phyloP scores from a whole-genome alignment of 2,329 filamentous ascomycete species.

The Diaporthe sp. region DNA sequence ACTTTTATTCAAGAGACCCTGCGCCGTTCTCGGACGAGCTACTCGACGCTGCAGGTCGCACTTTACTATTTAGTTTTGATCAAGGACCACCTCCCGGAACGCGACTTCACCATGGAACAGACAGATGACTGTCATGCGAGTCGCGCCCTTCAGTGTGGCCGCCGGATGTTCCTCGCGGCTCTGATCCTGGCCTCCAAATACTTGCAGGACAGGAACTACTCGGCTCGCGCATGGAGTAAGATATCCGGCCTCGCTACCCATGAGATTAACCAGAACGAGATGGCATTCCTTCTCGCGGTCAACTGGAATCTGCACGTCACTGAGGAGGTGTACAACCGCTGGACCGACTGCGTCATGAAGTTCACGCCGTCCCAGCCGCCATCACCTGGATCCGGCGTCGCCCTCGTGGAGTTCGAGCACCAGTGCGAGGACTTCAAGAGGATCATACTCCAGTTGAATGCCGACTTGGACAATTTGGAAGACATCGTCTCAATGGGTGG shows the following conservation, averaged over 20 bases:
- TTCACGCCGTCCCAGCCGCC: constrained; percentile 77
- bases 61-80: constrained; percentile 96
- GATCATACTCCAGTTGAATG: constrained; percentile 68
- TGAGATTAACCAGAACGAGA: constrained; percentile 98
- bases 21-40: constrained; percentile 93
- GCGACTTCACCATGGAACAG: constrained; percentile 90
- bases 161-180: constrained; percentile 96
- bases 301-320: constrained; percentile 96
- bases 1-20: constrained; percentile 98
- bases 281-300: constrained; percentile 89
- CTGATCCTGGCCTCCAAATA: constrained; percentile 98
- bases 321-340: constrained; percentile 88
- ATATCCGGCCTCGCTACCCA: constrained; percentile 94
- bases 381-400: constrained; percentile 60
- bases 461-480: constrained; percentile 70
- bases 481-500: constrained; percentile 53
- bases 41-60: constrained; percentile 96
- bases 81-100: constrained; percentile 86
- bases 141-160: constrained; percentile 91
- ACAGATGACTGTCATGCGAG: constrained; percentile 77
- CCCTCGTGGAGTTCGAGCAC: constrained; percentile 55
- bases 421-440: constrained; percentile 69
- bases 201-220: constrained; percentile 97
- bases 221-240: constrained; percentile 97
- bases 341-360: constrained; percentile 92